Evolutionary conservation across 148 eudicot species (phyloP).

Genomic region (Bassia scoparia): DNA sequence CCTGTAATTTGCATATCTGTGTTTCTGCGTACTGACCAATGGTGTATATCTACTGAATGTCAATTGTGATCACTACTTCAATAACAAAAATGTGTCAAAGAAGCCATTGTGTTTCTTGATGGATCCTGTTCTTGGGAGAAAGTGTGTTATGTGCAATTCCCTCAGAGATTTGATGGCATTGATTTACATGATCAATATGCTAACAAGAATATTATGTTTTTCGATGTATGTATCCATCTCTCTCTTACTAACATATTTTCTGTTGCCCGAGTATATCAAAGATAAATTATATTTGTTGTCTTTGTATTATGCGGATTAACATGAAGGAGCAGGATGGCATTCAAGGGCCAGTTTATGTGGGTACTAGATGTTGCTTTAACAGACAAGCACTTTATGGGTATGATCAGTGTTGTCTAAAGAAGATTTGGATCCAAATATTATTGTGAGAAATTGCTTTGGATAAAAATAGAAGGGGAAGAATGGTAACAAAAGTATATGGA

Average conservation of each 20-base stretch:
- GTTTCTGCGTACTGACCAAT: constrained; percentile 94
- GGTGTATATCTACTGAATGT: constrained; percentile 91
- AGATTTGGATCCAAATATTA: constrained; percentile 87
- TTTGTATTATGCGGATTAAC: constrained; percentile 57
- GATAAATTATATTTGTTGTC: constrained; percentile 14
- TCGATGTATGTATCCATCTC: constrained; percentile 61
- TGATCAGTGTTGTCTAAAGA: constrained; percentile 82
- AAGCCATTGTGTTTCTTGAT: constrained; percentile 99
- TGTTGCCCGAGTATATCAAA: background rate
- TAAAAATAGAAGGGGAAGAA: constrained; percentile 69
- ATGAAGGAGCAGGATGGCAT: constrained; percentile 95
- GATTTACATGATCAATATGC: constrained; percentile 96
- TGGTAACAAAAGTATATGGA: constrained; percentile 64
- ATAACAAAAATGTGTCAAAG: constrained; percentile 92
- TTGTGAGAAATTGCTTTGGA: constrained; percentile 79
- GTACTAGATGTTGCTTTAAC: constrained; percentile 97
- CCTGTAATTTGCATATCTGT: constrained; percentile 58
- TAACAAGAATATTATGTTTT: constrained; percentile 91
- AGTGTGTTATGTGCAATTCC: constrained; percentile 94
- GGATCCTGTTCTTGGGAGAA: constrained; percentile 87
- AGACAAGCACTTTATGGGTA: constrained; percentile 97
- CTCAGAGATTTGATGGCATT: constrained; percentile 97
- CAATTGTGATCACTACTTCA: constrained; percentile 99
- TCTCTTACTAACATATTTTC: background rate
- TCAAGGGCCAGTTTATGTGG: constrained; percentile 98